These are phyloP conservation scores for Colletotrichum zoysiae DNA, from an alignment of 2,329 filamentous ascomycete genomes.

Conservation along the genomic window DNA sequence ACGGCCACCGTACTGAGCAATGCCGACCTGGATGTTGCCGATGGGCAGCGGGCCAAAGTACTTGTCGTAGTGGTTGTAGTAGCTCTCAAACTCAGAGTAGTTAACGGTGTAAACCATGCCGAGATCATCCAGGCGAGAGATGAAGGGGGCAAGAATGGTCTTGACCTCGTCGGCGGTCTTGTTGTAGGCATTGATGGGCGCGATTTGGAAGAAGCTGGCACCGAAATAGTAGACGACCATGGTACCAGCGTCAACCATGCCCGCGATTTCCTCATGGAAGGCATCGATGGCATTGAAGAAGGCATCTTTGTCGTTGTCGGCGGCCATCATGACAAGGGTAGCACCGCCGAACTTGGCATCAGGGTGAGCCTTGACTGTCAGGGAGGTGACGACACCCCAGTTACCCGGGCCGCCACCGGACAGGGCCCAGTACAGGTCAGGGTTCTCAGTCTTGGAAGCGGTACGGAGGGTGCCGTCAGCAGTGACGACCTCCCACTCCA, in stretches of 20 bases:
- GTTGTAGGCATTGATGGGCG: conserved; percentile 61
- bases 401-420: conserved; percentile 59
- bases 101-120: conserved; percentile 47
- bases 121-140: conserved; percentile 53
- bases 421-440: conserved; percentile 64
- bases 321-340: conserved; percentile 48
- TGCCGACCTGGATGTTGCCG: conserved; percentile 61
- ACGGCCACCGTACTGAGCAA: conserved; percentile 46
- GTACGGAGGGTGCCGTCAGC: conserved; percentile 59
- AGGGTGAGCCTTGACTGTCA: conserved; percentile 52
- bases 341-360: conserved; percentile 51
- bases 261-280: conserved; percentile 54
- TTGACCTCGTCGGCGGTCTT: conserved; percentile 58
- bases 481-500: conserved; percentile 62
- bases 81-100: conserved; percentile 44
- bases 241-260: conserved; percentile 63
- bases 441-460: conserved; percentile 55
- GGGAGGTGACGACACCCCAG: conserved; percentile 57
- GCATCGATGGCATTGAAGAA: conserved; percentile 51
- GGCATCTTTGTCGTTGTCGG: conserved; percentile 47
- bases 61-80: conserved; percentile 60
- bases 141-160: conserved; percentile 58
- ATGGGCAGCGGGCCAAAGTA: conserved; percentile 54
- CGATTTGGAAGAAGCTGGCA: conserved; percentile 60
- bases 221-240: conserved; percentile 63